These are phyloP conservation scores for Tetrahymena malaccensis DNA, from an alignment of 73 alveolate genomes.

Conservation along the genomic window DNA sequence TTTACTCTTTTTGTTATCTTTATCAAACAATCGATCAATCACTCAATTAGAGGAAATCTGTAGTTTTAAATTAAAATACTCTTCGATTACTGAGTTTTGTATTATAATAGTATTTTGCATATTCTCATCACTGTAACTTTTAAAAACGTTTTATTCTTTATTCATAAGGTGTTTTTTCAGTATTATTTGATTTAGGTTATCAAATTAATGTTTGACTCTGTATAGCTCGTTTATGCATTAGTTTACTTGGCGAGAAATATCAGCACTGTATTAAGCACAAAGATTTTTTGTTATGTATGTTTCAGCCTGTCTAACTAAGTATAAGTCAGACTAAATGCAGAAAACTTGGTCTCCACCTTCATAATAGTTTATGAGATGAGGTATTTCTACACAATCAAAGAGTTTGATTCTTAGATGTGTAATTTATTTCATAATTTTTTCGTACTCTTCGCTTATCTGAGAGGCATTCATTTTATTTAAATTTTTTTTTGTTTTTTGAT, in stretches of 20 bases:
- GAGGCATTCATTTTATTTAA: background rate
- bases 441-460: background rate
- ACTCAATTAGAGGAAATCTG: background rate
- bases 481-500: background rate
- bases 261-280: background rate
- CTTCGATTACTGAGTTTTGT: background rate
- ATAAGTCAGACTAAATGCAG: background rate
- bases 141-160: background rate
- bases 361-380: background rate
- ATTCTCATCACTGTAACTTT: background rate
- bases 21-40: background rate
- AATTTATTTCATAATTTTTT: background rate
- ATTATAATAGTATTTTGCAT: background rate
- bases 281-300: background rate
- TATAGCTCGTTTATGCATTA: background rate
- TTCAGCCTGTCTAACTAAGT: background rate
- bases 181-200: background rate
- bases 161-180: background rate
- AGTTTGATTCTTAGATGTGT: background rate
- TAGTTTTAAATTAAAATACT: background rate
- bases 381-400: background rate
- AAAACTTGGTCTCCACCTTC: background rate
- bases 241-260: background rate
- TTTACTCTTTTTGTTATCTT: background rate
- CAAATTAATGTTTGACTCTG: background rate